Base-by-base conservation (phyloP, 805 yeast species). In the Huiozyma sinensis region DNA sequence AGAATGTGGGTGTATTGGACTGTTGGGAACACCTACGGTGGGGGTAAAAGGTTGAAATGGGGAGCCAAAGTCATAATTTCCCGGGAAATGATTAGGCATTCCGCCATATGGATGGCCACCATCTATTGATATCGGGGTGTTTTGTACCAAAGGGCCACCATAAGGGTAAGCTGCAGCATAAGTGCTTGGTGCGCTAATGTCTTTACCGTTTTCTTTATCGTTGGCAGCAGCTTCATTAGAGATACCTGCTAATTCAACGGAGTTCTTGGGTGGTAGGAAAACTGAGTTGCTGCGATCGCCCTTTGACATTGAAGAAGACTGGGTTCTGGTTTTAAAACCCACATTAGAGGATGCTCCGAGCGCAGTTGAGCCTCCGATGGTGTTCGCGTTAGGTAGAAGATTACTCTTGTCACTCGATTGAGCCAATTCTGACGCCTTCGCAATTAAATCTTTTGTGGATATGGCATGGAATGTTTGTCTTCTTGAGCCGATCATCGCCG, bases 11-110 rank as follows among this genome's bases (percentile, higher is more conserved):
- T 48, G 55, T 13, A 53, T 27, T n/a, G 58, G 53, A 6, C 59
- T 50, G 11, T 50, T 56, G 32, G 57, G 51, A 5, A 52, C 50
- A 33, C 57, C 59, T 28, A 60, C 38, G 6, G 55, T 48, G 2
- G 65, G 64, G 7, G 65, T 61, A 36, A 60, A 62, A 1, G 59
- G 50, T 40, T 60, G 65, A 43, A 58, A 59, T 28, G 65, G 63
- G 6, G 64, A 50, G 11, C 50, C 56, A 38, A 59, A 61, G 6
- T 63, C 65, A 43, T 58, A 62, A 6, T 49, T 51, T 5, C 60
- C 61, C 11, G 60, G 57, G 43, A 61, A 62, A 11, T 62, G 60
- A 7, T 65, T 60, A 32, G 55, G 58, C 7, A 57, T 51, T 3
- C 58, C 57, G 47, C 53, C 53, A 7, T 47, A 51, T 11, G 33